Conservation (phyloP, 345 rosid species). For the Heritiera littoralis region DNA sequence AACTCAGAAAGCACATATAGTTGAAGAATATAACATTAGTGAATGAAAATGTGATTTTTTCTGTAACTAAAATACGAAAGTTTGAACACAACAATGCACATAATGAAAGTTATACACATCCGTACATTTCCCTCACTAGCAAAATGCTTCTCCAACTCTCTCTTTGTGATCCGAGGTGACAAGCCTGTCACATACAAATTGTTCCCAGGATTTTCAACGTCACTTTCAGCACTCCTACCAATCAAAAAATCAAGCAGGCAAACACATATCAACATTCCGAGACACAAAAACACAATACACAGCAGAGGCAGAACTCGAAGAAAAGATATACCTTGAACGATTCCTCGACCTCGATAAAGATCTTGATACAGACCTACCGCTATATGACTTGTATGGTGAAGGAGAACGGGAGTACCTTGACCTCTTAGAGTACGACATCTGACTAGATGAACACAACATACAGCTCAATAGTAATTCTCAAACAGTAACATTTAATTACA, state of each 20-base stretch:
- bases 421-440: conserved; percentile 85
- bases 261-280: not conserved
- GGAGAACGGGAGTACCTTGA: conserved; percentile 66
- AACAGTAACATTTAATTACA: not conserved
- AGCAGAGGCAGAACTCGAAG: not conserved
- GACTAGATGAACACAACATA: not conserved
- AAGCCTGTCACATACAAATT: conserved; percentile 92
- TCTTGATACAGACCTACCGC: conserved; percentile 53
- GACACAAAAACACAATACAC: not conserved
- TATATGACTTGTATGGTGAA: conserved; percentile 47
- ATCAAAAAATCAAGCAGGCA: conserved; percentile 5
- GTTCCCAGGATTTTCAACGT: conserved; percentile 88
- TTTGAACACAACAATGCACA: not conserved
- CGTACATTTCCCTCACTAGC: conserved; percentile 70
- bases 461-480: not conserved
- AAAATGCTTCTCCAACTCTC: conserved; percentile 78
- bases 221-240: conserved; percentile 55
- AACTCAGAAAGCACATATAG: not conserved
- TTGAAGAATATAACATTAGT: not conserved
- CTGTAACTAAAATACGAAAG: too few species aligned
- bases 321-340: conserved; percentile 53
- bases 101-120: not conserved
- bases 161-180: conserved; percentile 72
- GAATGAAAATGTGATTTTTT: too few species aligned
- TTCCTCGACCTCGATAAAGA: conserved; percentile 60